Percentiles rank a stretch among this genome's conserved stretches.
phyloP scores from a whole-genome alignment of 352 stramenopile genomes.

The Detonula confervacea region DNA sequence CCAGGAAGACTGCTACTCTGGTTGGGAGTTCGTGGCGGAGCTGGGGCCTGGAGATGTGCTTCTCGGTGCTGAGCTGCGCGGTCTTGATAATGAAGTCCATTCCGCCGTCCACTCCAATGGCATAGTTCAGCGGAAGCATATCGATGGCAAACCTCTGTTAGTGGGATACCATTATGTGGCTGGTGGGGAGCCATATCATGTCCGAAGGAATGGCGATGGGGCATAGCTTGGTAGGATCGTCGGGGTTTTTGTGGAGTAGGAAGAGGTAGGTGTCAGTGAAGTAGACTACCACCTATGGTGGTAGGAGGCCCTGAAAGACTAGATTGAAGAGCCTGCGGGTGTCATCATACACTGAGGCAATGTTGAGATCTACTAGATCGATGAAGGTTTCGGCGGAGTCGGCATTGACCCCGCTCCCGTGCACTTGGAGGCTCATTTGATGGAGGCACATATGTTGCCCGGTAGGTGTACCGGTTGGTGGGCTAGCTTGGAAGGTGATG shows the following conservation, averaged over 20 bases:
- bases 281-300: background rate
- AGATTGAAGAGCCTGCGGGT: slow-evolving; percentile 15
- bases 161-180: background rate
- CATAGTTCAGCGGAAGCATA: slow-evolving; percentile 34
- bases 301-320: background rate
- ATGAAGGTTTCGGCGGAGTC: slow-evolving; percentile 36
- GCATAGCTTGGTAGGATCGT: slow-evolving; percentile 26
- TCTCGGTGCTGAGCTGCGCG: slow-evolving; percentile 19
- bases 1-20: slow-evolving; percentile 13
- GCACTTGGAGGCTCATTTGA: background rate
- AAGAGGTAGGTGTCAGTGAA: slow-evolving; percentile 46
- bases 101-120: slow-evolving; percentile 18
- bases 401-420: slow-evolving; percentile 15
- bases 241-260: slow-evolving; percentile 36
- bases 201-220: slow-evolving; percentile 41
- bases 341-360: background rate
- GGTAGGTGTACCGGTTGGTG: slow-evolving; percentile 8
- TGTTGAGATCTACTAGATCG: slow-evolving; percentile 18
- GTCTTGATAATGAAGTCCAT: slow-evolving; percentile 41
- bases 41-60: slow-evolving; percentile 22
- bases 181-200: slow-evolving; percentile 21
- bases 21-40: background rate
- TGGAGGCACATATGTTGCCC: slow-evolving; percentile 27
- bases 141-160: background rate
- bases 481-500: background rate